phyloP scores from a whole-genome alignment of 768 basidiomycete genomes.

The Auricularia heimuer region DNA sequence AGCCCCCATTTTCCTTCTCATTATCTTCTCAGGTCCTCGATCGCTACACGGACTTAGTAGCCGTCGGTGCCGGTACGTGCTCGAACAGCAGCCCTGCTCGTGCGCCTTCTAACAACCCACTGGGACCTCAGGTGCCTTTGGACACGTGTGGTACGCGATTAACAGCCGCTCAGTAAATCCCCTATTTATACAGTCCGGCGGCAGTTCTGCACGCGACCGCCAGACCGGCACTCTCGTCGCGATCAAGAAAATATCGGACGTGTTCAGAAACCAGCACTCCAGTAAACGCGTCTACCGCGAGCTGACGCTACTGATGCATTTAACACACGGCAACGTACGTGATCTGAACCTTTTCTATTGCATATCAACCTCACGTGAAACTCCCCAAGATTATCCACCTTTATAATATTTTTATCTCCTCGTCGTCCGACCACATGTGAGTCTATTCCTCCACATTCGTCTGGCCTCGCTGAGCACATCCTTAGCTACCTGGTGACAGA shows the following conservation, averaged over 20 bases:
- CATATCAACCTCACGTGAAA: not conserved
- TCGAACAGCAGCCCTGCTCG: too few species aligned
- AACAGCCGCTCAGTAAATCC: too few species aligned
- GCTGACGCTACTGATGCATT: not conserved
- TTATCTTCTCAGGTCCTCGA: not conserved
- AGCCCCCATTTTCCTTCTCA: not conserved
- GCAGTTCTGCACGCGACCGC: not conserved
- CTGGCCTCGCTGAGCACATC: not conserved
- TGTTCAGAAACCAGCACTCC: not conserved
- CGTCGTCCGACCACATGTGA: not conserved
- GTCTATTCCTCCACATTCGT: not conserved
- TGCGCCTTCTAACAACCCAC: too few species aligned
- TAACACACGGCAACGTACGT: not conserved
- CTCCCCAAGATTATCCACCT: not conserved
- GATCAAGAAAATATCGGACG: not conserved
- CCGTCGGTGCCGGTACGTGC: not conserved
- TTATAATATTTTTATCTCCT: constrained; percentile 1
- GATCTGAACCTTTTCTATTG: too few species aligned
- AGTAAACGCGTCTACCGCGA: not conserved
- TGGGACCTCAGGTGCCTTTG: not conserved
- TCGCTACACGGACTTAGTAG: not conserved
- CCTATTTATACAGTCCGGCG: not conserved
- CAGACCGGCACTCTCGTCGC: not conserved
- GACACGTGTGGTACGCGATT: not conserved
- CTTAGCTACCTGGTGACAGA: not conserved